A percentile compares a stretch with the other conserved stretches of the same genome.
These are phyloP conservation scores for Diplodia seriata DNA, from an alignment of 2,329 filamentous ascomycete genomes.

Conservation along the genomic window DNA sequence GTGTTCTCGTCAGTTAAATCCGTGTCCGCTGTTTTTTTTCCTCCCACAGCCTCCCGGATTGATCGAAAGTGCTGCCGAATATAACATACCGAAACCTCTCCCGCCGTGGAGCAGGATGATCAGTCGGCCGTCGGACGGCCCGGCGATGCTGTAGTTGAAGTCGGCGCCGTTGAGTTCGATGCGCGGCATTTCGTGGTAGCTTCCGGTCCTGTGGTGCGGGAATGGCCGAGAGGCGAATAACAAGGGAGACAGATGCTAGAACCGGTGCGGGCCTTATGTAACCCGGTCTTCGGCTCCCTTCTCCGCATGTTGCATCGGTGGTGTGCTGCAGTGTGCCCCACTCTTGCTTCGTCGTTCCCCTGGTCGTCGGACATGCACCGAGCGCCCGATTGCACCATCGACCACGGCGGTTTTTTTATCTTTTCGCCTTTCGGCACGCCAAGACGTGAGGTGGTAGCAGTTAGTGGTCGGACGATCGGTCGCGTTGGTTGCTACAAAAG, in stretches of 20 bases:
- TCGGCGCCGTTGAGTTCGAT: conserved; percentile 42
- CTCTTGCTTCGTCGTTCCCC: conserved; percentile 3
- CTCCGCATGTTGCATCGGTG: not conserved
- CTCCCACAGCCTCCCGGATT: too few relatives aligned
- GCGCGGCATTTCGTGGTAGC: not conserved
- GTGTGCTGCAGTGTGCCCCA: conserved; percentile 2
- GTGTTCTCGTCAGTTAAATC: not conserved
- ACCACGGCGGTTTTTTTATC: not conserved
- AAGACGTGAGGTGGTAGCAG: not conserved
- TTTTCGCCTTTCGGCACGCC: not conserved
- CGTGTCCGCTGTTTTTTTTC: not conserved
- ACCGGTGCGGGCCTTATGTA: conserved; percentile 4
- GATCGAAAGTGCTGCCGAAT: too few relatives aligned
- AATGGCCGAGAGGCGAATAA: not conserved
- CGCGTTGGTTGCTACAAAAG: conserved; percentile 16
- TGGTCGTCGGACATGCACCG: not conserved
- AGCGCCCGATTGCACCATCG: conserved; percentile 30
- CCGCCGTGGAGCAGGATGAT: conserved; percentile 51
- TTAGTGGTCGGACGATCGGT: conserved; percentile 7
- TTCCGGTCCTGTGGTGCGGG: not conserved
- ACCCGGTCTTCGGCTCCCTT: conserved; percentile 19
- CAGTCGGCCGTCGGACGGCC: conserved; percentile 43
- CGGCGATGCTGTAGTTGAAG: conserved; percentile 45
- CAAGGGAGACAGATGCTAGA: not conserved
- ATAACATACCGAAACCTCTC: conserved; percentile 43